phyloP scores from a whole-genome alignment of 805 yeast genomes.

The Kodamaea fukazawae region DNA sequence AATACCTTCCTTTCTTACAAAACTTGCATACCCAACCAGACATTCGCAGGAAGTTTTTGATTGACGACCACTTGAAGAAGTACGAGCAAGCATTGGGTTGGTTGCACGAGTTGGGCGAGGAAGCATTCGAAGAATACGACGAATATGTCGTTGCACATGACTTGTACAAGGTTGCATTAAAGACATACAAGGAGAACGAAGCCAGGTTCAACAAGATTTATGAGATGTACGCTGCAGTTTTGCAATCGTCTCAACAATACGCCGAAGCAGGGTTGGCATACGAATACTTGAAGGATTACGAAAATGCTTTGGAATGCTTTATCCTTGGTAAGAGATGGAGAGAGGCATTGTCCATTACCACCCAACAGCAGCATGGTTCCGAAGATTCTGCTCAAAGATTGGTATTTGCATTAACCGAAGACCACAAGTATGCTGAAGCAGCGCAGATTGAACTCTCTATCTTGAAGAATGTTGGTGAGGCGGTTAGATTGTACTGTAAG shows the following conservation, averaged over 20 bases:
- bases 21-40: constrained; percentile 66
- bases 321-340: constrained; percentile 75
- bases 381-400: constrained; percentile 57
- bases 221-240: constrained; percentile 57
- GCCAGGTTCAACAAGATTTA: constrained; percentile 53
- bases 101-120: constrained; percentile 48
- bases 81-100: constrained; percentile 67
- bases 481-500: constrained; percentile 69
- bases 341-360: constrained; percentile 70
- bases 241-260: constrained; percentile 55
- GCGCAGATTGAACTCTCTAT: constrained; percentile 71
- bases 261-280: constrained; percentile 76
- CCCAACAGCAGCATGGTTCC: constrained; percentile 37
- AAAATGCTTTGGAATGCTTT: constrained; percentile 68
- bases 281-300: constrained; percentile 60
- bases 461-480: constrained; percentile 57
- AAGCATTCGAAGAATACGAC: constrained; percentile 51
- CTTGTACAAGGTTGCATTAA: constrained; percentile 67
- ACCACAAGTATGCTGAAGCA: constrained; percentile 73
- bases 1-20: constrained; percentile 89
- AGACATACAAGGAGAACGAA: constrained; percentile 55
- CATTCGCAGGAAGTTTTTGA: constrained; percentile 65
- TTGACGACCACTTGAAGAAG: constrained; percentile 75
- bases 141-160: constrained; percentile 67
- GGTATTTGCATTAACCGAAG: constrained; percentile 58